These are phyloP conservation scores for Pyrenophora tritici-repentis DNA, from an alignment of 2,329 filamentous ascomycete species.

Conservation along the genomic window DNA sequence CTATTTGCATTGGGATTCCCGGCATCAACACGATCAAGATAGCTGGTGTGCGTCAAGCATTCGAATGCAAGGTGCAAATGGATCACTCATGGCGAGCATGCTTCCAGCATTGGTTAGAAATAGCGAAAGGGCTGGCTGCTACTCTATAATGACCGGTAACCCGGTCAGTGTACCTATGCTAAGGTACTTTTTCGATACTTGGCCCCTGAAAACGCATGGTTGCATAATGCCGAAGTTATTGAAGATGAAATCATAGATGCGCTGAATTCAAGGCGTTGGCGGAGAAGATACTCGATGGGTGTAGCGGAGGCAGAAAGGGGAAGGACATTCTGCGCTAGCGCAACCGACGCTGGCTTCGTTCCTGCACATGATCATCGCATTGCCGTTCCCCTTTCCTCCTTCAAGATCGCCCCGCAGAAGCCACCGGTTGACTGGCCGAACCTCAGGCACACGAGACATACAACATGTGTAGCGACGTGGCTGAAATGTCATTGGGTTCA, in stretches of 20 bases:
- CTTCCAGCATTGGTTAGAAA: too few relatives aligned
- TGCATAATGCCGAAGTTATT: conserved; percentile 1
- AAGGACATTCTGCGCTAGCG: conserved; percentile 11
- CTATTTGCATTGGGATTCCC: too few relatives aligned
- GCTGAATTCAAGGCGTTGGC: conserved; percentile 1
- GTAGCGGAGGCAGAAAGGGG: conserved; percentile 12
- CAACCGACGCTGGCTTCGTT: conserved; percentile 9
- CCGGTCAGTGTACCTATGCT: too few relatives aligned
- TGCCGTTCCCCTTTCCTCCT: background rate
- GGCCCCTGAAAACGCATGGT: too few relatives aligned
- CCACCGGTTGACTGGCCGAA: background rate
- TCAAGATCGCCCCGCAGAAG: background rate
- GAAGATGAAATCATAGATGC: conserved; percentile 3
- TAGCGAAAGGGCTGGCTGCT: too few relatives aligned
- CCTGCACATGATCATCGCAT: background rate
- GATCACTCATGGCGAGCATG: too few relatives aligned
- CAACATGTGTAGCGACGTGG: background rate
- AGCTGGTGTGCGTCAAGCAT: too few relatives aligned
- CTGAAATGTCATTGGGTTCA: background rate
- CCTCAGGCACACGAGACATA: background rate
- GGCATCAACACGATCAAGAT: too few relatives aligned
- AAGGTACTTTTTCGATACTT: too few relatives aligned
- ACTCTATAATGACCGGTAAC: too few relatives aligned
- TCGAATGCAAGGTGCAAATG: too few relatives aligned
- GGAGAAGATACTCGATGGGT: conserved; percentile 8